Evolutionary conservation across 2,329 filamentous ascomycete genomes (phyloP).

Genomic region (Colletotrichum sp.): DNA sequence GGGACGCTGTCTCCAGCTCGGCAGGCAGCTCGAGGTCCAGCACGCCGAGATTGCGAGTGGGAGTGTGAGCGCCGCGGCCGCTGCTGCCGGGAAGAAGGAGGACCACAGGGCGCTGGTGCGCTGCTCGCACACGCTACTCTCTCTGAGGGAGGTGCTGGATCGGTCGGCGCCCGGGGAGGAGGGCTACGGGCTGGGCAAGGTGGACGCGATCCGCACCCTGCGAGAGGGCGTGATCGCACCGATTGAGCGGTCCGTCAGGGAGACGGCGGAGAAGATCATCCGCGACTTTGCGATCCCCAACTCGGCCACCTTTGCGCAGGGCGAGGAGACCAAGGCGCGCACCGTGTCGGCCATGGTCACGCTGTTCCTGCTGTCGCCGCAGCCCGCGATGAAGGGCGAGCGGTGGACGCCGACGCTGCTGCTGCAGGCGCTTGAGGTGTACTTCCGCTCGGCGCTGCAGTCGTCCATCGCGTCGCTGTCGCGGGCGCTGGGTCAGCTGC

Average conservation of each 20-base stretch:
- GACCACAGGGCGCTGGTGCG: slow-evolving; percentile 83
- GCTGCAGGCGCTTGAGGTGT: slow-evolving; percentile 78
- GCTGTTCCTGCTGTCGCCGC: slow-evolving; percentile 82
- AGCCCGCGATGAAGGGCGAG: slow-evolving; percentile 55
- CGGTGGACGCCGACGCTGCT: slow-evolving; percentile 73
- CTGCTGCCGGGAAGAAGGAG: slow-evolving; percentile 56
- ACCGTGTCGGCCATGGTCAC: slow-evolving; percentile 77
- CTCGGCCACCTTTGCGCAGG: slow-evolving; percentile 64
- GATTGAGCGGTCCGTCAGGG: slow-evolving; percentile 75
- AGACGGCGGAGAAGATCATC: slow-evolving; percentile 77
- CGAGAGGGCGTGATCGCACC: slow-evolving; percentile 73
- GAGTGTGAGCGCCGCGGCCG: slow-evolving; percentile 33
- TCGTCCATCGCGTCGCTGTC: slow-evolving; percentile 78
- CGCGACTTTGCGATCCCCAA: slow-evolving; percentile 78
- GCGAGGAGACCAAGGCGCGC: slow-evolving; percentile 76
- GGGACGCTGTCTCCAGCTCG: slow-evolving; percentile 79
- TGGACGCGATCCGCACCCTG: slow-evolving; percentile 75
- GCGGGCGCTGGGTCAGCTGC: slow-evolving; percentile 78
- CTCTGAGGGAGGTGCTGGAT: slow-evolving; percentile 74
- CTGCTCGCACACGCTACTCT: slow-evolving; percentile 80
- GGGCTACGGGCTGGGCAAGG: slow-evolving; percentile 74
- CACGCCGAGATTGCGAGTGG: slow-evolving; percentile 69
- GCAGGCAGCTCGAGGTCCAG: slow-evolving; percentile 86
- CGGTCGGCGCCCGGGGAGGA: slow-evolving; percentile 74
- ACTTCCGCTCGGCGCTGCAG: slow-evolving; percentile 81